A percentile compares a stretch with the other conserved stretches of the same genome.
phyloP scores from a whole-genome alignment of 345 rosid species.

The Geranium brycei region DNA sequence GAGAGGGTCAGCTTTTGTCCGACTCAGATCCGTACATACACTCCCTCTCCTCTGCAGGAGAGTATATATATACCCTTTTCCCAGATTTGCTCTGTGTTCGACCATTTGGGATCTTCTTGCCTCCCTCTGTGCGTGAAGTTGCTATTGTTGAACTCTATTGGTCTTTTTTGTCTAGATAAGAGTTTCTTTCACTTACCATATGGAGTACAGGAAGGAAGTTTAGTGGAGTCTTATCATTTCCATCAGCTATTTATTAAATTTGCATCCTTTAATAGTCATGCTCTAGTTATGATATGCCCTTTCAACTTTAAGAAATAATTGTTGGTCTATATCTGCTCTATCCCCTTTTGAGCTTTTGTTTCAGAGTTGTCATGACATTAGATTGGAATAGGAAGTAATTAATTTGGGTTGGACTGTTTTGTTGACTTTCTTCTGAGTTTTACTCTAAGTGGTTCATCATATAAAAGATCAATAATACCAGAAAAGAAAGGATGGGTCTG shows the following conservation, averaged over 20 bases:
- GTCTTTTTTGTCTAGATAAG: not conserved
- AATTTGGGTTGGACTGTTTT: not conserved
- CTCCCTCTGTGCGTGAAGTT: not conserved
- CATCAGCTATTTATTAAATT: too few species aligned
- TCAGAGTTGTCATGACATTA: too few species aligned
- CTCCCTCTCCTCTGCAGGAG: too few species aligned
- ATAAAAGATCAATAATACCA: too few species aligned
- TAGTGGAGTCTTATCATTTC: not conserved
- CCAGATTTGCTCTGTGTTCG: not conserved
- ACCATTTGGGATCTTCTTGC: not conserved
- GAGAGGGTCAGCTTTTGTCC: not conserved
- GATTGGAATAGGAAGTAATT: too few species aligned
- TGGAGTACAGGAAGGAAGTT: not conserved
- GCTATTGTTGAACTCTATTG: too few species aligned
- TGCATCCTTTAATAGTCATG: not conserved
- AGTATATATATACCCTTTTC: not conserved
- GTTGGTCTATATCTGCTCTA: not conserved
- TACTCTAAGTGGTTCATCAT: too few species aligned
- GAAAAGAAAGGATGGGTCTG: too few species aligned
- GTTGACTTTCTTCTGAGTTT: not conserved
- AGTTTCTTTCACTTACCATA: not conserved
- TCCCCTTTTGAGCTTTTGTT: not conserved
- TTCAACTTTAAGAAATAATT: not conserved
- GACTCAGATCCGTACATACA: not conserved
- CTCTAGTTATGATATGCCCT: too few species aligned